Percentiles rank a stretch among this genome's conserved stretches.
Evolutionary conservation across 169 alveolate species (phyloP).

Genomic region (Plasmodium vivax): DNA sequence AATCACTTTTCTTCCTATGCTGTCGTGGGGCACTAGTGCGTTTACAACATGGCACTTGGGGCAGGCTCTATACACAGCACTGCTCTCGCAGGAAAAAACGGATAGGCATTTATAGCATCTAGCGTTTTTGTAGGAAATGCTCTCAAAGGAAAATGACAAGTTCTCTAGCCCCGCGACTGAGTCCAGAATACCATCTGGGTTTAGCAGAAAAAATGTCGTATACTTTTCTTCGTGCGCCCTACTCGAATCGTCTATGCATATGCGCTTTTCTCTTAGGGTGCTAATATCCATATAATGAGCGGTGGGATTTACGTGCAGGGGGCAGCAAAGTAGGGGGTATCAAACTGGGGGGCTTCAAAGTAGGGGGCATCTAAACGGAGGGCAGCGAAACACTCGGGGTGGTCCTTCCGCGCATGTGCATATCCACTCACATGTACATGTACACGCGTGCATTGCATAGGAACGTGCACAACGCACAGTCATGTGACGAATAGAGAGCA

Average conservation of each 20-base stretch:
- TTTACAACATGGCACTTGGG: conserved; percentile 46
- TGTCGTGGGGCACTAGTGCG: conserved; percentile 39
- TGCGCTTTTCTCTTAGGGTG: conserved; percentile 1
- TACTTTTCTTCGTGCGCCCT: conserved; percentile 8
- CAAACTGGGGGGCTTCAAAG: neutral
- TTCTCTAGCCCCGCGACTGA: conserved; percentile 56
- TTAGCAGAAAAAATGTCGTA: conserved; percentile 31
- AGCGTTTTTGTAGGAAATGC: neutral
- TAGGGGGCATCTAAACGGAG: no score
- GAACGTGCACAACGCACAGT: neutral
- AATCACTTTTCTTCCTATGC: conserved; percentile 26
- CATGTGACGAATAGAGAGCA: neutral
- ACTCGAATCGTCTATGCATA: neutral
- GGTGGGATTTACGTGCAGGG: neutral
- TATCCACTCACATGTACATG: neutral
- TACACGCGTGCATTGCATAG: neutral
- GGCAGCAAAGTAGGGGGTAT: no score
- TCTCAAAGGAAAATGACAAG: neutral
- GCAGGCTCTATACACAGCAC: conserved; percentile 11
- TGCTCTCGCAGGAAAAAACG: conserved; percentile 35
- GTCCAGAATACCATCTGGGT: conserved; percentile 62
- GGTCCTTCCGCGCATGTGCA: neutral
- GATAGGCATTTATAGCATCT: conserved; percentile 26
- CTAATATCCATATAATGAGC: conserved; percentile 19
- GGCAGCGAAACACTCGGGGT: neutral